These are phyloP conservation scores for Kuraishia floccosa DNA, from an alignment of 805 yeast species.

Conservation along the genomic window DNA sequence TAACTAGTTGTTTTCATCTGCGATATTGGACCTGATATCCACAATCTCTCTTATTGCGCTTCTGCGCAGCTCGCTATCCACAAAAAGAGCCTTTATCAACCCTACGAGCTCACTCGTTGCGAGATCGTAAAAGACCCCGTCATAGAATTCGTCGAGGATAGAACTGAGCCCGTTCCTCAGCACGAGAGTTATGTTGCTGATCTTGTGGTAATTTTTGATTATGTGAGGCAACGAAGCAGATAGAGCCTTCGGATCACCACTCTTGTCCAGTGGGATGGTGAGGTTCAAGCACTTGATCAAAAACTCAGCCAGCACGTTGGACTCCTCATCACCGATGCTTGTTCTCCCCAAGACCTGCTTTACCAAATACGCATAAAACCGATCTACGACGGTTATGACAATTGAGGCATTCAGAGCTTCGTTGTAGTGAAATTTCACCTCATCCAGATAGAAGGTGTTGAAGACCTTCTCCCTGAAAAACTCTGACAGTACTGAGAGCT, in stretches of 20 bases:
- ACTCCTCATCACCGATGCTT: slow-evolving; percentile 21
- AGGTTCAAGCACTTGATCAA: slow-evolving; percentile 3
- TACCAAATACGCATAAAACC: slow-evolving; percentile 9
- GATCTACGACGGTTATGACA: slow-evolving; percentile 7
- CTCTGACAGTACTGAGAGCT: slow-evolving; percentile 5
- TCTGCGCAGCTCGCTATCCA: slow-evolving; percentile 32
- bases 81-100: slow-evolving; percentile 30
- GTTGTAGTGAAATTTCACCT: slow-evolving; percentile 7
- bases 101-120: slow-evolving; percentile 32
- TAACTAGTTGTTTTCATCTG: too few species aligned
- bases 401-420: slow-evolving; percentile 9
- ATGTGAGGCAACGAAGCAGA: not conserved
- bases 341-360: slow-evolving; percentile 9
- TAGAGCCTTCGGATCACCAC: not conserved
- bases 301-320: slow-evolving; percentile 10
- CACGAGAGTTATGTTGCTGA: slow-evolving; percentile 14
- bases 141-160: slow-evolving; percentile 37
- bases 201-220: slow-evolving; percentile 11
- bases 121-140: slow-evolving; percentile 38
- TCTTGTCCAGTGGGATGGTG: not conserved
- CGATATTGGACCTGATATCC: slow-evolving; percentile 26
- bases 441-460: slow-evolving; percentile 5
- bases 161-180: slow-evolving; percentile 25
- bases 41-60: slow-evolving; percentile 32
- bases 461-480: slow-evolving; percentile 7